Base-by-base conservation (phyloP, 192 early-diverging fungal species). In the Backusella luteola region DNA sequence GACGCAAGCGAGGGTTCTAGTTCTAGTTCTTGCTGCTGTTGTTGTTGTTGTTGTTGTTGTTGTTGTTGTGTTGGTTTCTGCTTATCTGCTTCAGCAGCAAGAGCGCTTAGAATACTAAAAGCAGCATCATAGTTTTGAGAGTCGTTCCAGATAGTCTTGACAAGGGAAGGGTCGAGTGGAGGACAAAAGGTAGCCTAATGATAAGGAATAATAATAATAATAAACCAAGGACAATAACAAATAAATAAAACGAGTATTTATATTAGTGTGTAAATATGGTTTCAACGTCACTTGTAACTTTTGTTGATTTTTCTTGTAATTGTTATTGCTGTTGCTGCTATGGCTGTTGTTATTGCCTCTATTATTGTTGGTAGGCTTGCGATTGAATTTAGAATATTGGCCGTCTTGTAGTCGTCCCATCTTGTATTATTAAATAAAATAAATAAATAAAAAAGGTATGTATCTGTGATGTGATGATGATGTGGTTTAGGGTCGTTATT, bases 101-200 rank as follows among this genome's bases (percentile, higher is more conserved):
- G 35, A 34, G 74, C 49, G n/a, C 52, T 29, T 7, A 81, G 39
- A 0, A 71, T 67, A 15, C 71, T 42, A 44, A 73, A 75, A 15
- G 66, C 41, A 5, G 19, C 14, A 17, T 59, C 67, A 46, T 81
- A 81, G 29, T 71, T 67, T 17, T 77, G 21, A 17, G 73, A 68
- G n/a, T 77, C 80, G 19, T 34, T 66, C 80, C 80, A 81, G 8
- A 81, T 78, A 36, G 71, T 67, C 26, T 63, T 73, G 69, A 81
- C 38, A 39, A 81, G 69, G 15, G 73, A 73, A 14, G 76, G 6
- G 11, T 81, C 80, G 1, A 81, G 36, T 32, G 80, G 73, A 3
- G 80, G 76, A 67, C 76, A 81, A 52, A 81, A 78, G 6, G 42
- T 56, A 69, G 67, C 36, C 71, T 74, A 23, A 6, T 44, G 0